phyloP scores from a whole-genome alignment of 495 filamentous ascomycete species.

The Lindgomyces ingoldianus region DNA sequence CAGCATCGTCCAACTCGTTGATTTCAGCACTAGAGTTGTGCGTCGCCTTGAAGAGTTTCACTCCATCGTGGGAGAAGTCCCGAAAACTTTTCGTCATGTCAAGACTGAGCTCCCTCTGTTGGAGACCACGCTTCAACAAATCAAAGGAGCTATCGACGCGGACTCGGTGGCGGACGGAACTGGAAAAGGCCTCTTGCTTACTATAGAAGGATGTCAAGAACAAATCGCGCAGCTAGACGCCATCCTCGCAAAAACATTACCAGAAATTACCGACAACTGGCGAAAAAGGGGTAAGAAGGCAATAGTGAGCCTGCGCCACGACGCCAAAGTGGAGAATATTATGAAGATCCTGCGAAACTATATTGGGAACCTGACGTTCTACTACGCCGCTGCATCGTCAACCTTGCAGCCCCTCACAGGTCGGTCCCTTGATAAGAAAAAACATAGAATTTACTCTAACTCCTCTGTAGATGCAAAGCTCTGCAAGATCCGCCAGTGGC shows the following conservation, averaged over 20 bases:
- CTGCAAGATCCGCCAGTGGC: not conserved
- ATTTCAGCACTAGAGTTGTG: slow-evolving; percentile 25
- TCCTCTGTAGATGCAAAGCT: not conserved
- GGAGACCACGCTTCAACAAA: slow-evolving; percentile 7
- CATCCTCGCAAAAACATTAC: slow-evolving; percentile 15
- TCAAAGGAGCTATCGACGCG: slow-evolving; percentile 11
- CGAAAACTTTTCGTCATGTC: slow-evolving; percentile 19
- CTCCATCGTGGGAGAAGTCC: slow-evolving; percentile 9
- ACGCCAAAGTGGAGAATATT: slow-evolving; percentile 19
- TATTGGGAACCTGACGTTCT: slow-evolving; percentile 20
- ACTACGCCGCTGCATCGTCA: slow-evolving; percentile 7
- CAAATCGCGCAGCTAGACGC: slow-evolving; percentile 15
- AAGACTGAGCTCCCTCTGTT: slow-evolving; percentile 24
- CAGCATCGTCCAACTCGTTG: slow-evolving; percentile 27
- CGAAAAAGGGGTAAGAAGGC: slow-evolving; percentile 14
- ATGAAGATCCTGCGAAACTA: slow-evolving; percentile 2
- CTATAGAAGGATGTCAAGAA: slow-evolving; percentile 3
- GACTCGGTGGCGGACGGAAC: not conserved
- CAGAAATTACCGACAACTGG: slow-evolving; percentile 7
- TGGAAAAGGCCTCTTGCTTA: slow-evolving; percentile 2
- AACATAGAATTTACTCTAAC: not conserved
- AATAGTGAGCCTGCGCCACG: slow-evolving; percentile 12
- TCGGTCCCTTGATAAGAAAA: not conserved
- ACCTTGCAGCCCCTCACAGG: not conserved
- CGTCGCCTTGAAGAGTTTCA: slow-evolving; percentile 21